Base-by-base conservation (phyloP, 805 yeast genomes). In the Barnettozyma siamensis region DNA sequence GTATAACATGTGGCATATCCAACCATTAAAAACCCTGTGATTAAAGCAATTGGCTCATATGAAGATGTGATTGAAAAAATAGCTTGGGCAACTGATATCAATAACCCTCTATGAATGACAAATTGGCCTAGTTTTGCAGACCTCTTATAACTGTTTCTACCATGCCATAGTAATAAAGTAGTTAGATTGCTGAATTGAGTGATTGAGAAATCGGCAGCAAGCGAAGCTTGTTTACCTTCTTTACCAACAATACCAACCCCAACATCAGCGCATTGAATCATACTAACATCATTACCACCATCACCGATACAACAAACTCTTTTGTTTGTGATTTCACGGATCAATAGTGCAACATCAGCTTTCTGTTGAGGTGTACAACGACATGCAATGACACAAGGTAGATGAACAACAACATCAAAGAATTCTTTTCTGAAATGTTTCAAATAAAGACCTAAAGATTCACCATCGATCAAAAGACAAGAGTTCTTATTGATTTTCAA, bases 181-280 rank as follows among this genome's bases (percentile, higher is more conserved):
- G 95, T 84, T 46, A 93, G 65, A 58, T 86, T 88, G 55, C 91
- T 86, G 60, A 93, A 93, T 64, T 89, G 96, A 26, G 88, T 82
- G 38, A 93, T 80, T 15, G 96, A 87, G 64, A 91, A 93, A 62
- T 93, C 99, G 1, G 99, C 98, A 5, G 98, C 96, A 39, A 93
- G 68, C 1, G 96, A 88, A 0, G 99, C 99, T 62, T 93, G 99
- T 48, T 83, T 83, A 28, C 99, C 99, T 61, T 93, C 99, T 62
- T 93, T 93, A 29, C 99, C 99, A 17, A 93, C 99, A 50, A 93
- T 93, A 42, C 99, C 99, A 23, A 93, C 95, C 45, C 99, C 99
- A 9, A 93, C 96, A 66, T 94, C 96, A 1, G 99, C 99, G 50
- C 94, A 83, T 64, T 93, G 99, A 50, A 93, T 93, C 99, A 93